phyloP scores from a whole-genome alignment of 1,284 basidiomycete species.

The Apiotrichum sp. region DNA sequence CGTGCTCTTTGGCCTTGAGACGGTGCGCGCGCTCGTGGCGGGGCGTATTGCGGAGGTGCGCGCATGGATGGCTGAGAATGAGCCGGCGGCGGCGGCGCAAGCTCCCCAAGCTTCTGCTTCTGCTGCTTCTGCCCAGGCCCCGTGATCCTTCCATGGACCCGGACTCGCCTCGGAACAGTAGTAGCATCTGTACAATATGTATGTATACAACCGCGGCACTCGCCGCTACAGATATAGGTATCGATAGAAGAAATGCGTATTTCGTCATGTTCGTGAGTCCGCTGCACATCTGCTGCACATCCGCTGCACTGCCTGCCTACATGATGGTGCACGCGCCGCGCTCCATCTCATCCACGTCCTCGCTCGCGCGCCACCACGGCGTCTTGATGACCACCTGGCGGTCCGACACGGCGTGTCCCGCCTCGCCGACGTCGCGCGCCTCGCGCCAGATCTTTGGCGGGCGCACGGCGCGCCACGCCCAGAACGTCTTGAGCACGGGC shows the following conservation, averaged over 20 bases:
- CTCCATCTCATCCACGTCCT: conserved; percentile 13
- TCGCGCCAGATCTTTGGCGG: conserved; percentile 25
- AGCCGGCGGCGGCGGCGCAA: no score
- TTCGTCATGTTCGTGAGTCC: no score
- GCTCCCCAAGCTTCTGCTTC: no score
- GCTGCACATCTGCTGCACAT: no score
- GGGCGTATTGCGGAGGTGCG: conserved; percentile 33
- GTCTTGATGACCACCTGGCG: background rate
- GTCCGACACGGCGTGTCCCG: background rate
- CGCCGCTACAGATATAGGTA: no score
- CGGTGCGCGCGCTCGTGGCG: conserved; percentile 57
- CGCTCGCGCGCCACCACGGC: conserved; percentile 6
- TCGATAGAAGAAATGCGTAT: no score
- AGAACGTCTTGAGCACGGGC: conserved; percentile 76
- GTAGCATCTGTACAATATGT: background rate
- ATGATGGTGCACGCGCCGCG: conserved; percentile 14
- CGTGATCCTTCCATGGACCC: no score
- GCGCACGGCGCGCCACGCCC: conserved; percentile 77
- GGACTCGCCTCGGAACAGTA: no score
- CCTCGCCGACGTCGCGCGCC: conserved; percentile 16
- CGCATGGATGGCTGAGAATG: conserved; percentile 4
- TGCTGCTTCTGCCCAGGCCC: no score
- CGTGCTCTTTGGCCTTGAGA: conserved; percentile 65
- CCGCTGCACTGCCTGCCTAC: no score
- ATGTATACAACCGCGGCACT: background rate